Evolutionary conservation across 495 filamentous ascomycete species (phyloP), one percentile per base, ranked within the genome.

Genomic region (Talaromyces thailandensis): DNA sequence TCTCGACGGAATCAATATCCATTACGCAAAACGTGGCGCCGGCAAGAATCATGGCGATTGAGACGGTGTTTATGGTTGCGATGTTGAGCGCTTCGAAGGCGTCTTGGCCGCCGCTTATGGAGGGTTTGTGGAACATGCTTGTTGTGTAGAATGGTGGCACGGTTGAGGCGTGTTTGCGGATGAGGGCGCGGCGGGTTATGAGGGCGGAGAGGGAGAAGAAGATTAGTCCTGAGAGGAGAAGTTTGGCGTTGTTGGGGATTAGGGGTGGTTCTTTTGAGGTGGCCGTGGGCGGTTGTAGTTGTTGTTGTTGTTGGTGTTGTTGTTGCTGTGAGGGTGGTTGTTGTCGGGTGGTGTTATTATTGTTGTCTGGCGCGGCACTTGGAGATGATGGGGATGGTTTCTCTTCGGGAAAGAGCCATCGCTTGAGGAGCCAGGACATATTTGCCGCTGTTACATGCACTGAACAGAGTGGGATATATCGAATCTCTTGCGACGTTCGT

Each of bases 21-120:
- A 93, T 79, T 0, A 82, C 85, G 80, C 83, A 94, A 28, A 87
- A 68, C 29, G 82, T 64, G 0, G 85, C 91, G 5, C 92, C 92
- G 7, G 76, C 76, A 14, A 73, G 68, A 82, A 90, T 85, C 72
- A 94, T 86, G 11, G 76, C 81, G 45, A 91, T 82, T 61, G 84
- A 86, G 25, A 86, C 25, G 4, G 91, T 86, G 66, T 94, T 93
- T 62, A 96, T 76, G 0, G 91, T 94, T 0, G 92, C 92, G n/a
- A 96, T 71, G 57, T 84, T 86, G 11, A 96, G 75, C 5, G 92
- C 92, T 70, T 93, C 86, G 50, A 91, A 69, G 0, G 92, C 92
- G 23, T 93, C 84, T 29, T 83, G 64, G 1, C 81, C 75, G 53
- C 87, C 82, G 64, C 82, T 85, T 6, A 75, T 73, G 28, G 75